Evolutionary conservation across 768 basidiomycete genomes (phyloP).

Genomic region (Holtermanniella nyarrowii): DNA sequence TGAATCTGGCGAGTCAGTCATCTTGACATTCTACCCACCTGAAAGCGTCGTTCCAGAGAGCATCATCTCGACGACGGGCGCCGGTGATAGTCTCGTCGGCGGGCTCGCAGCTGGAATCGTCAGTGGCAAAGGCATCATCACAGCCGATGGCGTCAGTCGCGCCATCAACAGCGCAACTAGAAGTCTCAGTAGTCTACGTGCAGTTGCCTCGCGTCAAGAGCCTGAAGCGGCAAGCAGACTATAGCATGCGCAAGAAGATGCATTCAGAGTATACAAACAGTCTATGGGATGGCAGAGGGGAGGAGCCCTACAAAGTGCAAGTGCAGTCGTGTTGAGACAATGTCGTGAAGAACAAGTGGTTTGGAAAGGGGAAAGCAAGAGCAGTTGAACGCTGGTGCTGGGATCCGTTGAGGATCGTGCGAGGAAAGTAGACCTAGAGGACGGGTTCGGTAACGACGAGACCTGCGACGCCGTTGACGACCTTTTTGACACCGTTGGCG

Average conservation of each 20-base stretch:
- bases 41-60: constrained; percentile 41
- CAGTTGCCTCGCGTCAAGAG: no score
- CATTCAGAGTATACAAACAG: no score
- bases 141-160: constrained; percentile 16
- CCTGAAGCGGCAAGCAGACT: no score
- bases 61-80: constrained; percentile 71
- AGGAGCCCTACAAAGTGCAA: background rate
- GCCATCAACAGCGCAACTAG: constrained; percentile 20
- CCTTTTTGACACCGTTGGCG: constrained; percentile 2
- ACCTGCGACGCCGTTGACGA: constrained; percentile 10
- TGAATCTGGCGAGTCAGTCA: constrained; percentile 35
- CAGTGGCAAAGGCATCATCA: background rate
- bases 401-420: background rate
- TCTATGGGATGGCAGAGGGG: background rate
- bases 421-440: background rate
- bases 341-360: no score
- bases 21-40: constrained; percentile 67
- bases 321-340: background rate
- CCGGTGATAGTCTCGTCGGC: constrained; percentile 83
- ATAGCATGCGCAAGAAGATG: no score
- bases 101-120: constrained; percentile 60
- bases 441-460: background rate
- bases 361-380: background rate
- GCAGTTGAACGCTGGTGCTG: background rate
- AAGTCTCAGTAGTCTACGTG: constrained; percentile 18